Evolutionary conservation across 306 rosid genomes (phyloP), one percentile per base, ranked within the genome.

Genomic region (Quercus aquifolioides): DNA sequence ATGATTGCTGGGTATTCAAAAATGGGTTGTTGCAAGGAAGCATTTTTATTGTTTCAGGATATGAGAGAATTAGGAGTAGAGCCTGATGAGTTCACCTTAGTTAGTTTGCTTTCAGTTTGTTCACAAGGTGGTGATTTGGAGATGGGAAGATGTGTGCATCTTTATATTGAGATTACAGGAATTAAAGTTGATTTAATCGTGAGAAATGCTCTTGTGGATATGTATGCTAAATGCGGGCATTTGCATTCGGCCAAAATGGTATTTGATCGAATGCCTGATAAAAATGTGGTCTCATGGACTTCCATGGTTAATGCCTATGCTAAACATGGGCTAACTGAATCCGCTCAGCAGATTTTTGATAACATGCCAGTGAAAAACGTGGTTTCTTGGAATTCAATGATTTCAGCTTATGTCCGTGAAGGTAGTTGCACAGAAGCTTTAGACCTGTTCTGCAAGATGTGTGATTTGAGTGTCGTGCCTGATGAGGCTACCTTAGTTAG

Each of bases 371-470:
- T 69, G 76, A 86, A 91, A 80, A 93, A 93, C 71, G 96, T 82
- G 75, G 86, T 93, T 78, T 88, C 97, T 20, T 93, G 98, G 98
- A 91, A 91, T 79, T 86, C 96, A 21, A 84, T 93, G 73, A 93
- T 93, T 46, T 84, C 88, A 1, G 87, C 88, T 63, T 86, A 83
- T 87, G 90, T 89, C 51, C 87, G 73, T 78, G 89, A 86, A 74
- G 94, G 96, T 33, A 85, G 17, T 14, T 79, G 80, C 80, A 62
- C 65, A 17, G 92, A 88, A 73, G 94, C 94, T 18, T 31, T 91
- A 78, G 87, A 84, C 69, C 89, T 91, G 26, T 91, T 89, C 82
- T 43, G 26, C 56, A 86, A 73, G 78, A 89, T 91, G 96, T 83
- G 88, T 54, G 76, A 28, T 76, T 88, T 94, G 3, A 76, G 74